Percentiles rank a stretch among this genome's conserved stretches.
Conservation (phyloP, 169 alveolate genomes). For the Theileria annulata region DNA sequence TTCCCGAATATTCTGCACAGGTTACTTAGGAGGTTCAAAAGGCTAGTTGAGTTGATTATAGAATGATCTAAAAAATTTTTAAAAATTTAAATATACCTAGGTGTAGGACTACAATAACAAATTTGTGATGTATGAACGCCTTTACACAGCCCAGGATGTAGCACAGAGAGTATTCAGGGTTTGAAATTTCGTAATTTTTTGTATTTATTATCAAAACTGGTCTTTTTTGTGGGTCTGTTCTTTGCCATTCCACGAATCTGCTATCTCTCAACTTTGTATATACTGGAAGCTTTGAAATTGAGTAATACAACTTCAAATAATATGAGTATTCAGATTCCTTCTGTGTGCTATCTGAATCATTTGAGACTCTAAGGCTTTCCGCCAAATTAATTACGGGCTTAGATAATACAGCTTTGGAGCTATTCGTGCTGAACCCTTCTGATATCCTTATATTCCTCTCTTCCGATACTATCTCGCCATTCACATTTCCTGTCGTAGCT, state of each 20-base stretch:
- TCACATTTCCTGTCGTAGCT: constrained; percentile 47
- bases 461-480: constrained; percentile 53
- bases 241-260: constrained; percentile 22
- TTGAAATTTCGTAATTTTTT: constrained; percentile 4
- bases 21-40: constrained; percentile 32
- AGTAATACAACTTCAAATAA: constrained; percentile 43
- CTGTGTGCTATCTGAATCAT: constrained; percentile 40
- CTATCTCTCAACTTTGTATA: constrained; percentile 45
- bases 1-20: constrained; percentile 51
- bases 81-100: constrained; percentile 33
- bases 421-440: constrained; percentile 24
- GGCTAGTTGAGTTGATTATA: constrained; percentile 27
- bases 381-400: constrained; percentile 37
- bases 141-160: constrained; percentile 53
- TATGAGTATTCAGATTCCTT: constrained; percentile 48
- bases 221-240: constrained; percentile 38
- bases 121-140: constrained; percentile 35
- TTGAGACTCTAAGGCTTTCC: constrained; percentile 45
- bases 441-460: constrained; percentile 62
- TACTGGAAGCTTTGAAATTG: constrained; percentile 49
- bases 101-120: constrained; percentile 43
- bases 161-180: constrained; percentile 26
- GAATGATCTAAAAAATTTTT: constrained; percentile 42
- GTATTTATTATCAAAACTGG: constrained; percentile 63
- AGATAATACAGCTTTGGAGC: neutral